Evolutionary conservation across 495 filamentous ascomycete genomes (phyloP), one percentile per base, ranked within the genome.

Genomic region (Penicillium ochrochloron): DNA sequence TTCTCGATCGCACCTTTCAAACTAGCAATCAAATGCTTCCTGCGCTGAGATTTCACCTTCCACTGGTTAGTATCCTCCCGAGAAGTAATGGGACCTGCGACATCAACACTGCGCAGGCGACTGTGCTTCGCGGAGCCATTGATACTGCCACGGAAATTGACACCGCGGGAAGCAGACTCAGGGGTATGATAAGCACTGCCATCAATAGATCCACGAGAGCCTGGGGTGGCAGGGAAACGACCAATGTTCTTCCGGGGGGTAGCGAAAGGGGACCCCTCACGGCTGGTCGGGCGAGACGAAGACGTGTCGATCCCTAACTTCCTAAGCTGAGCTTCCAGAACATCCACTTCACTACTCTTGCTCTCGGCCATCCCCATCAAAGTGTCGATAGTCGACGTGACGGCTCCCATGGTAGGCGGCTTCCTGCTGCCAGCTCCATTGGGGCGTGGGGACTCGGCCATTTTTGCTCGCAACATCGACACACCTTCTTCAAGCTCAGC

Each of bases 301-400:
- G 81, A 72, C 5, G 90, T 73, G 59, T 80, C 75, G 7, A 93
- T 70, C 3, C 90, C 83, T 10, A 96, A 79, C 56, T 86, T 88
- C 31, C 87, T 85, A 79, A 98, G 88, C 66, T 96, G 91, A 39
- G 86, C 85, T 73, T 97, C 95, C 31, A 98, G 83, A 12, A 96
- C 85, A 74, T 96, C 92, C 53, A 98, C 88, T 66, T 98, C 95
- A 51, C 87, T 89, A 73, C 89, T 92, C 71, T 89, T 90, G 75
- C 88, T 89, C 79, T 97, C 91, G 0, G 89, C 89, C 92, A 97
- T 96, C 63, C 78, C 86, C 57, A 93, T 98, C 86, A 99, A 91
- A 60, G 95, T 97, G 57, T 80, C 80, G 65, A 99, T 96, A 7
- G 96, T 98, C 55, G 90, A 90, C 48, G 91, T 86, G 21, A 98